Conservation (phyloP, 768 basidiomycete genomes). For the Rhodotorula taiwanensis region DNA sequence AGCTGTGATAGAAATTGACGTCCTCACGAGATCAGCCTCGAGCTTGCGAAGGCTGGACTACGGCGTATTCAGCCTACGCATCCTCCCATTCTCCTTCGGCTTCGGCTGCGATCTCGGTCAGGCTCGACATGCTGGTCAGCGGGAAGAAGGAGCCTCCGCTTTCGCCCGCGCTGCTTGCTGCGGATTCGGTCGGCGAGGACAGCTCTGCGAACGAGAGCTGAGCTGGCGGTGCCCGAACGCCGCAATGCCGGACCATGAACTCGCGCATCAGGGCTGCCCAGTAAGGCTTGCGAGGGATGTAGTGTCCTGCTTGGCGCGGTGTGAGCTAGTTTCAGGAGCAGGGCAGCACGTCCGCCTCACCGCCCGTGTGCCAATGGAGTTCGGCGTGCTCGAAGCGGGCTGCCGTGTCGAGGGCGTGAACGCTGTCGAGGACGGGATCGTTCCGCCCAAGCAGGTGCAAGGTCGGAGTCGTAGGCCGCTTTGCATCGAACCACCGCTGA, state of each 20-base stretch:
- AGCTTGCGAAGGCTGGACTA: too few species aligned
- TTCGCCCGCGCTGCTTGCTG: too few species aligned
- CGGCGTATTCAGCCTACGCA: too few species aligned
- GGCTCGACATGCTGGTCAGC: too few species aligned
- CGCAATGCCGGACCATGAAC: background rate
- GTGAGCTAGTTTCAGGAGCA: background rate
- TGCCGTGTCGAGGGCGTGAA: background rate
- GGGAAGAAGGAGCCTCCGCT: too few species aligned
- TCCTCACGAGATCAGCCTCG: too few species aligned
- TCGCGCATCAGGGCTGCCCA: background rate
- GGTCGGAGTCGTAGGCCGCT: background rate
- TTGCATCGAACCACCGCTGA: background rate
- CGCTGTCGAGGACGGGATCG: background rate
- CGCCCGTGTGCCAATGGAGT: slow-evolving; percentile 9
- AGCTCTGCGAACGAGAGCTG: too few species aligned
- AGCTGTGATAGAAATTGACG: too few species aligned
- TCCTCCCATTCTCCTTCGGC: too few species aligned
- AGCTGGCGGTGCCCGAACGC: too few species aligned
- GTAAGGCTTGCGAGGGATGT: slow-evolving; percentile 9
- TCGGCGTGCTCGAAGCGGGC: background rate
- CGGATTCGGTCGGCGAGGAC: too few species aligned
- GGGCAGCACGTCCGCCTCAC: background rate
- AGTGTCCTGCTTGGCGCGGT: background rate
- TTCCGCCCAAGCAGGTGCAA: background rate
- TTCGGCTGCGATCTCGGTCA: too few species aligned